Percentiles rank a stretch among this genome's conserved stretches.
Evolutionary conservation across 257 asterid species (phyloP).

Genomic region (Lantana camara): DNA sequence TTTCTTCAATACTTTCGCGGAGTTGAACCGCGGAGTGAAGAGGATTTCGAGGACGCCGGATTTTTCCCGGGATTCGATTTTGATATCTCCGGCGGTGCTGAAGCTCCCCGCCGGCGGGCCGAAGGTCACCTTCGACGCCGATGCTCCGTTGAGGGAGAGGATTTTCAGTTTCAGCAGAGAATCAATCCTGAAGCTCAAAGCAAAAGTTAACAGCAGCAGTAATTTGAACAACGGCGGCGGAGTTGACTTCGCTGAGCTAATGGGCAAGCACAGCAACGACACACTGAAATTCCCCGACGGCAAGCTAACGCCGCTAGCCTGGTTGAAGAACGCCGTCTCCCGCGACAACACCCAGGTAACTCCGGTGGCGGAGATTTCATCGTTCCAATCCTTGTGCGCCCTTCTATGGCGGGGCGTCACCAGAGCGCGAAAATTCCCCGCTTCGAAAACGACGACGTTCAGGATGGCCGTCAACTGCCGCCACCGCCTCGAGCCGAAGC

Average conservation of each 20-base stretch:
- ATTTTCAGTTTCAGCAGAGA: conserved; percentile 62
- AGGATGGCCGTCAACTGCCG: conserved; percentile 66
- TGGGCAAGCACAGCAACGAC: conserved; percentile 61
- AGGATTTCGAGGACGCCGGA: conserved; percentile 51
- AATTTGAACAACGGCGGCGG: conserved; percentile 34
- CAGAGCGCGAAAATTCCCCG: conserved; percentile 50
- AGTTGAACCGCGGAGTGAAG: conserved; percentile 46
- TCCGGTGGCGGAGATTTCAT: conserved; percentile 44
- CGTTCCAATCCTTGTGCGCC: conserved; percentile 56
- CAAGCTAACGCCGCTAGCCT: conserved; percentile 37
- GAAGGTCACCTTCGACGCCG: conserved; percentile 45
- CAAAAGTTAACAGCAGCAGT: conserved; percentile 37
- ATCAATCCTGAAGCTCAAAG: conserved; percentile 54
- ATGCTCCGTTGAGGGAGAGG: conserved; percentile 59
- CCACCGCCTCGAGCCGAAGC: conserved; percentile 54
- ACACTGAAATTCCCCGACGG: conserved; percentile 31
- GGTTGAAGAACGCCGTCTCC: conserved; percentile 35
- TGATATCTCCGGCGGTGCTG: conserved; percentile 55
- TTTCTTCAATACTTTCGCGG: conserved; percentile 67
- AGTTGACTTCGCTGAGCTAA: conserved; percentile 47
- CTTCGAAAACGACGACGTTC: conserved; percentile 51
- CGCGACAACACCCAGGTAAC: conserved; percentile 2
- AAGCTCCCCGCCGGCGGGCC: conserved; percentile 62
- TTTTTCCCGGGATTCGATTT: conserved; percentile 56
- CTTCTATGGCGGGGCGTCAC: conserved; percentile 60